Conservation (phyloP, 192 early-diverging fungal genomes). For the Anaeromyces robustus region DNA sequence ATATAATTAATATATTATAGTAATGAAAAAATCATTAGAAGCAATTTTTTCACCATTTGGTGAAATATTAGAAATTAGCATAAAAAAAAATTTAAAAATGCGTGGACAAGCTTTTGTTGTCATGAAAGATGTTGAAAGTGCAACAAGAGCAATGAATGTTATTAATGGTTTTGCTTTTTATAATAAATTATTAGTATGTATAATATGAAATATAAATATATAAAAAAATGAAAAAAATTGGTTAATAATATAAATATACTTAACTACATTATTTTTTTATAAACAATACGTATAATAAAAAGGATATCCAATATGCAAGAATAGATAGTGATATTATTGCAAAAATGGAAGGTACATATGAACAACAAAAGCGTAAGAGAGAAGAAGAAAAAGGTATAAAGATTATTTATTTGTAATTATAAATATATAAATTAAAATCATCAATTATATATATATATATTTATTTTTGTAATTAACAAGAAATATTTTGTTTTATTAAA, state of each 20-base stretch:
- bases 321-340: constrained; percentile 33
- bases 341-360: constrained; percentile 45
- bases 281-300: background rate
- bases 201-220: too few species aligned
- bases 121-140: constrained; percentile 54
- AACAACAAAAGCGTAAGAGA: constrained; percentile 42
- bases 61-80: constrained; percentile 61
- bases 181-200: constrained; percentile 59
- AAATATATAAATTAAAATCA: too few species aligned
- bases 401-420: too few species aligned
- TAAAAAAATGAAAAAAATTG: too few species aligned
- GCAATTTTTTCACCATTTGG: constrained; percentile 75
- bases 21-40: constrained; percentile 51
- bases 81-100: constrained; percentile 63
- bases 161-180: constrained; percentile 73
- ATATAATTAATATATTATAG: constrained; percentile 15
- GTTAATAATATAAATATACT: background rate
- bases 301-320: constrained; percentile 38
- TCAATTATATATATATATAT: too few species aligned
- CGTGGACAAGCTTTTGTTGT: constrained; percentile 91
- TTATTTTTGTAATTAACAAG: too few species aligned
- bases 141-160: constrained; percentile 61
- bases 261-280: background rate
- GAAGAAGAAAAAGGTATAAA: constrained; percentile 35
- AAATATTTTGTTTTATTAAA: too few species aligned